Evolutionary conservation across 73 alveolate genomes (phyloP).

Genomic region (Halteria grandinella): DNA sequence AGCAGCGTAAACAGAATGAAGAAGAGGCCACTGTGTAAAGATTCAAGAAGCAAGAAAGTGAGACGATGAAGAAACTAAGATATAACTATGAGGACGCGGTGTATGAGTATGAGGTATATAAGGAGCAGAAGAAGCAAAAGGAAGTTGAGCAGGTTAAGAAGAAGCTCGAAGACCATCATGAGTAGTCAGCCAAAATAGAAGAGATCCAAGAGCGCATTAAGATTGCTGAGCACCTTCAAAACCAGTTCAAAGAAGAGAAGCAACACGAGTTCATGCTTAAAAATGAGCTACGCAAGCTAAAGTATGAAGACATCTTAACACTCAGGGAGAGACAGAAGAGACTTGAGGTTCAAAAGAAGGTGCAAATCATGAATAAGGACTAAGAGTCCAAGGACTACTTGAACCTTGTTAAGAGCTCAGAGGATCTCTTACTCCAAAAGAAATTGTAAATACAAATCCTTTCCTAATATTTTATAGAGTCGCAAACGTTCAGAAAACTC

Average conservation of each 20-base stretch:
- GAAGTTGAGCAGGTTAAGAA: background rate
- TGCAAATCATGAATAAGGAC: conserved; percentile 36
- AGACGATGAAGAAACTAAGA: conserved; percentile 1
- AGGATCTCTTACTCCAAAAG: too few relatives aligned
- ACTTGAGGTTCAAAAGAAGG: conserved; percentile 8
- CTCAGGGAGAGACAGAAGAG: conserved; percentile 57
- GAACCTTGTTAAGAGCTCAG: too few relatives aligned
- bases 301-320: conserved; percentile 52
- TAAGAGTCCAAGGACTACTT: too few relatives aligned
- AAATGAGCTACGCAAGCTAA: conserved; percentile 51
- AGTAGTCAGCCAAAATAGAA: background rate
- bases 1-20: background rate
- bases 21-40: background rate
- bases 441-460: too few relatives aligned
- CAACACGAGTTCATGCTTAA: conserved; percentile 55
- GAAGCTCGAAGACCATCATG: background rate
- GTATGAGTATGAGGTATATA: background rate
- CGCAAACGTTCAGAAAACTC: too few relatives aligned
- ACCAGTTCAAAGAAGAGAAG: conserved; percentile 37
- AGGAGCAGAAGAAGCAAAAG: background rate
- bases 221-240: conserved; percentile 18
- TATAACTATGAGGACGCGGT: background rate
- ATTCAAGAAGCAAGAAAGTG: background rate
- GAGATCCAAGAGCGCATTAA: conserved; percentile 2
- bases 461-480: too few relatives aligned